Percentiles rank a stretch among this genome's conserved stretches.
Conservation (phyloP, 192 early-diverging fungal genomes). For the Funneliformis geosporum region DNA sequence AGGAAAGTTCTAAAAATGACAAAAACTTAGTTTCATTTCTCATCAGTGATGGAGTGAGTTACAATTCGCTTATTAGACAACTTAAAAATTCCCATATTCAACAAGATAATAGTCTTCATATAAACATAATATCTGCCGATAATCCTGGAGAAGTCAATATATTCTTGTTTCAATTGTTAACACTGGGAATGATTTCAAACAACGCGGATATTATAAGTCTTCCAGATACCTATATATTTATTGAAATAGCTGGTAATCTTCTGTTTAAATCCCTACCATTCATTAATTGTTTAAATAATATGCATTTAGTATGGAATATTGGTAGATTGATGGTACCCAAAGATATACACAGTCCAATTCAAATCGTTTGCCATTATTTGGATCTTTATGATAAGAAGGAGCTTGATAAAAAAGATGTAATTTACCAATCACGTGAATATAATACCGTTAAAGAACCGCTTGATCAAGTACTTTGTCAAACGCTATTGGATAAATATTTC, state of each 20-base stretch:
- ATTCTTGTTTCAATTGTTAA: constrained; percentile 34
- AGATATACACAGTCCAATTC: constrained; percentile 29
- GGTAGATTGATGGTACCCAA: constrained; percentile 19
- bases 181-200: constrained; percentile 25
- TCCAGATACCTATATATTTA: background rate
- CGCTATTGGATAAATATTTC: constrained; percentile 21
- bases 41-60: constrained; percentile 12
- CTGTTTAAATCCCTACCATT: constrained; percentile 18
- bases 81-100: background rate
- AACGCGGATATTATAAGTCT: constrained; percentile 17
- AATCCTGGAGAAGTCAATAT: constrained; percentile 31
- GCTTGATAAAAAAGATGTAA: constrained; percentile 17
- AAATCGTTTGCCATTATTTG: constrained; percentile 28
- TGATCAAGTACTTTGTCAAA: background rate
- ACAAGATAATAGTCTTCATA: constrained; percentile 1
- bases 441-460: background rate
- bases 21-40: constrained; percentile 1
- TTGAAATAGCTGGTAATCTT: constrained; percentile 32
- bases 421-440: background rate
- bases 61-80: constrained; percentile 7
- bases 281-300: background rate
- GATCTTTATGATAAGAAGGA: background rate
- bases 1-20: background rate
- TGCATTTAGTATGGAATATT: constrained; percentile 20
- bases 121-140: constrained; percentile 28